phyloP scores from a whole-genome alignment of 208 protist species.

The Trypanosoma mega region DNA sequence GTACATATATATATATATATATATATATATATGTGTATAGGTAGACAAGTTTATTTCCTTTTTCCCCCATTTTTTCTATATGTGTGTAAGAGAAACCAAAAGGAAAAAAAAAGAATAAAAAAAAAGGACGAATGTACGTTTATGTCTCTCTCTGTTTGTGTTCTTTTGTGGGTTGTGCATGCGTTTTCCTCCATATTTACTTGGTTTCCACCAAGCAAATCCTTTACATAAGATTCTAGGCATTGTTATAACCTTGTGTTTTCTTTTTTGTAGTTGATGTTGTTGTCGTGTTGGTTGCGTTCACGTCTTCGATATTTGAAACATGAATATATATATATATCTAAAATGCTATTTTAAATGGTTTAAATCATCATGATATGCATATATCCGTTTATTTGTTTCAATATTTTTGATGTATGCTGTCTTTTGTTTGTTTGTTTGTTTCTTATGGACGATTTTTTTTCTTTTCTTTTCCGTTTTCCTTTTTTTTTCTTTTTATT shows the following conservation, averaged over 20 bases:
- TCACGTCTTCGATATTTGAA: not conserved
- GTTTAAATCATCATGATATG: not conserved
- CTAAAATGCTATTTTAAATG: constrained; percentile 2
- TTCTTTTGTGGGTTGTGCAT: too few relatives aligned
- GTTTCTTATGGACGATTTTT: constrained; percentile 1
- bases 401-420: constrained; percentile 31
- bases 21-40: not conserved
- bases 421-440: constrained; percentile 28
- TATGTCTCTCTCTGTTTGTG: constrained; percentile 14
- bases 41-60: too few relatives aligned
- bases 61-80: too few relatives aligned
- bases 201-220: too few relatives aligned
- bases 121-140: constrained; percentile 15
- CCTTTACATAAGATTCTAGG: too few relatives aligned
- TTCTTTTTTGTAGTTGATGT: constrained; percentile 3
- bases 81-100: not conserved
- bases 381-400: too few relatives aligned
- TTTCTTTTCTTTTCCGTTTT: not conserved
- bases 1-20: constrained; percentile 4
- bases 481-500: constrained; percentile 11
- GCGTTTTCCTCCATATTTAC: too few relatives aligned
- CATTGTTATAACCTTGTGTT: constrained; percentile 16
- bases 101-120: not conserved
- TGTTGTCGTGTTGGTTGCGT: too few relatives aligned
- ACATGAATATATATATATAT: constrained; percentile 13